phyloP scores from a whole-genome alignment of 768 basidiomycete genomes.

The Boletus subparvulus region DNA sequence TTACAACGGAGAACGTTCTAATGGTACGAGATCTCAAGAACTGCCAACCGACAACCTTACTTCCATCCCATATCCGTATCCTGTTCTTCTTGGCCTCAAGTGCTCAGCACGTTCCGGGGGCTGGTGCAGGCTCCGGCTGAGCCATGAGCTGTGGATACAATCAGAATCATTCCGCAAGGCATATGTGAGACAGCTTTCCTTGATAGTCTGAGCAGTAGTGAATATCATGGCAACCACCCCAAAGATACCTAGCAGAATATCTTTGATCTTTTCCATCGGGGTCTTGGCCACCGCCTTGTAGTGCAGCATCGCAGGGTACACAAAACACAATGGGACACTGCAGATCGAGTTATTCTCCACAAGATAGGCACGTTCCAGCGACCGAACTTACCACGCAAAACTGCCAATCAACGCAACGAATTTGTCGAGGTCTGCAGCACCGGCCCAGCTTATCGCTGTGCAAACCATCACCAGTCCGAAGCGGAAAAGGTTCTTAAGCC shows the following conservation, averaged over 20 bases:
- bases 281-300: slow-evolving; percentile 84
- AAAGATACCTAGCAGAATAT: slow-evolving; percentile 75
- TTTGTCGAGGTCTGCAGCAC: slow-evolving; percentile 90
- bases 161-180: slow-evolving; percentile 11
- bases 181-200: slow-evolving; percentile 37
- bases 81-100: slow-evolving; percentile 1
- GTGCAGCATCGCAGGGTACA: slow-evolving; percentile 93
- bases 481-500: slow-evolving; percentile 92
- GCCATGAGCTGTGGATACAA: slow-evolving; percentile 54
- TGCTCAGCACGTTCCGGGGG: slow-evolving; percentile 35
- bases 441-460: slow-evolving; percentile 78
- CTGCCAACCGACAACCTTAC: not conserved
- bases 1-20: slow-evolving; percentile 10
- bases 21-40: slow-evolving; percentile 13
- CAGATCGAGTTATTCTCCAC: slow-evolving; percentile 12
- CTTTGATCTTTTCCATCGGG: slow-evolving; percentile 58
- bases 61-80: not conserved
- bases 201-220: slow-evolving; percentile 77
- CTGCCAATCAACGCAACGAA: slow-evolving; percentile 92
- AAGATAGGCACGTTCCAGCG: not conserved
- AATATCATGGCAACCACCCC: slow-evolving; percentile 71
- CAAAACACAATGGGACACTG: slow-evolving; percentile 90
- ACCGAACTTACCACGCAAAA: slow-evolving; percentile 77
- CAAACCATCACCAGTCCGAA: slow-evolving; percentile 75
- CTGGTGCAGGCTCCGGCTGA: slow-evolving; percentile 41